A percentile compares a stretch with the other conserved stretches of the same genome.
These are phyloP conservation scores for Colletotrichum shisoi DNA, from an alignment of 2,329 filamentous ascomycete species.

Conservation along the genomic window DNA sequence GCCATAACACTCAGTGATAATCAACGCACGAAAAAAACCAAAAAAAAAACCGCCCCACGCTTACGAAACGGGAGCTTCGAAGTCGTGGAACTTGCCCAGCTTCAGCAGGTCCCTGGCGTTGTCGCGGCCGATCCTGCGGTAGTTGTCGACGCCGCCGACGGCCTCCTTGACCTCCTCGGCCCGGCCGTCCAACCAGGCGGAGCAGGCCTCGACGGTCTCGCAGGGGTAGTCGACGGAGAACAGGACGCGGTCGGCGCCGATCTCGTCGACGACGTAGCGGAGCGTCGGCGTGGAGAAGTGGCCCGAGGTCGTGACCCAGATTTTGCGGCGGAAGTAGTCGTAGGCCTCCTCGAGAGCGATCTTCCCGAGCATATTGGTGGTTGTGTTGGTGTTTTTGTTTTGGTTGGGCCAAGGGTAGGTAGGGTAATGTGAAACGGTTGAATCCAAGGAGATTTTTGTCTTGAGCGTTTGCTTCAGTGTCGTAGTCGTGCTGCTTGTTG, in stretches of 20 bases:
- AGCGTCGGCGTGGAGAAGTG: constrained; percentile 64
- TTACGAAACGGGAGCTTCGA: too few species aligned
- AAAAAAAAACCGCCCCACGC: too few species aligned
- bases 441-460: background rate
- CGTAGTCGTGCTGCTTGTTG: background rate
- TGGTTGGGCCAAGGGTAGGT: background rate
- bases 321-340: constrained; percentile 63
- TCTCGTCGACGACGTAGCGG: constrained; percentile 58
- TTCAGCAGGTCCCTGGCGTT: constrained; percentile 50
- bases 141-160: constrained; percentile 43
- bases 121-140: constrained; percentile 53
- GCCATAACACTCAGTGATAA: too few species aligned
- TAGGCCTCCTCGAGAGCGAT: too few species aligned
- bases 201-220: constrained; percentile 55
- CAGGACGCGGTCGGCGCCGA: constrained; percentile 60
- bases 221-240: constrained; percentile 64
- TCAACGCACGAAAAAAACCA: too few species aligned
- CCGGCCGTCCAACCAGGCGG: constrained; percentile 53
- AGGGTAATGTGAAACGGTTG: fast-evolving
- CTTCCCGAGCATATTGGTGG: too few species aligned
- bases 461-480: background rate
- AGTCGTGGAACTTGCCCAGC: too few species aligned
- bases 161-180: constrained; percentile 40
- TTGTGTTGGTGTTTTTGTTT: too few species aligned
- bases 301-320: constrained; percentile 66